Base-by-base conservation (phyloP, 2,329 filamentous ascomycete species). In the Colletotrichum gigasporum region DNA sequence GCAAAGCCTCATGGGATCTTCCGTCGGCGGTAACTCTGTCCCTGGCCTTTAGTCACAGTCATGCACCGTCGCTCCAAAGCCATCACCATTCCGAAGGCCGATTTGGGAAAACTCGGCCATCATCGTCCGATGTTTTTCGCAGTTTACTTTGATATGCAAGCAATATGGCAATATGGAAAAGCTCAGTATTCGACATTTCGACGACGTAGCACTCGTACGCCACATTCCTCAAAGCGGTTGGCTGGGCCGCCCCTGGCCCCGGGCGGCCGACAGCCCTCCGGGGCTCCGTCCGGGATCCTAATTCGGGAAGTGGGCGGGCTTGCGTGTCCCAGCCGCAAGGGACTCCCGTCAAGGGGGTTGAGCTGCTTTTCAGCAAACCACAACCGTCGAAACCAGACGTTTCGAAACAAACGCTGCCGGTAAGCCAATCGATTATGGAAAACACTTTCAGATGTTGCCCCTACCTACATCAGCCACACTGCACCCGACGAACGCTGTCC, bases 291-390 rank as follows among this genome's bases (percentile, higher is more conserved):
- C 59, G 44, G 59, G 35, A 42, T 56, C 42, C 52, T 35, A 50
- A 37, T 50, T 16, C 59, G 59, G 59, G 59, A 63, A 63, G 59
- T 63, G 59, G 52, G 52, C 59, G 59, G 59, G 59, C 42, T 63
- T 63, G 52, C 59, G 59, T 57, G 52, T 50, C 52, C 47, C 30
- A 47, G 35, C 57, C 24, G 12, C 57, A 45, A 37, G 47, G 20
- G 41, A 7, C 30, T 47, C n/a, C n/a, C 14, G 51, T 24, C 52
- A 45, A 24, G 52, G 52, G 52, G 18, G 9, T 11, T 18, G 18
- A 24, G 16, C 34, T n/a, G 14, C 47, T 14, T 12, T 16, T 34
- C 30, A 20, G 44, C 56, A 59, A 42, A 32, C 45, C 35, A 11
- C 28, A 24, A 32, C 34, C 34, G 35, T 30, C 50, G 37, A 48